Conservation (phyloP, 495 filamentous ascomycete species). For the Friedmanniomyces simplex region DNA sequence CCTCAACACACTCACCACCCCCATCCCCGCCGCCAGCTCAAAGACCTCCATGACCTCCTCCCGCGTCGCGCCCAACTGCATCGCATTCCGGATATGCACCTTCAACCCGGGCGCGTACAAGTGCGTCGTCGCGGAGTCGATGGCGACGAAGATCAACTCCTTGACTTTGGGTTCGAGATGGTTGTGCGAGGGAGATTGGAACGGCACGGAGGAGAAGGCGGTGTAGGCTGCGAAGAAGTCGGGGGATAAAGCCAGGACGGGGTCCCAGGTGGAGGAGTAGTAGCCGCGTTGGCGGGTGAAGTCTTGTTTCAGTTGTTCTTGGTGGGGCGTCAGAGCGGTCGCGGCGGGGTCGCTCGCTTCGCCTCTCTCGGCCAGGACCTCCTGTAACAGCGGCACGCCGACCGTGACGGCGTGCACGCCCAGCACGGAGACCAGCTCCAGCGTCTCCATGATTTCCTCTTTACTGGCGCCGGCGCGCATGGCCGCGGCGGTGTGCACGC, state of each 20-base stretch:
- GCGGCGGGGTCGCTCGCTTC: conserved; percentile 10
- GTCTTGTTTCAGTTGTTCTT: conserved; percentile 25
- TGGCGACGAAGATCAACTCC: conserved; percentile 38
- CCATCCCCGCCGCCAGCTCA: conserved; percentile 35
- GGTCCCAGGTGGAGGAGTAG: conserved; percentile 38
- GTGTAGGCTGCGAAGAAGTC: conserved; percentile 38
- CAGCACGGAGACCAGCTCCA: conserved; percentile 32
- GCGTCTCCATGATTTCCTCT: conserved; percentile 34
- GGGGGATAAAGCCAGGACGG: conserved; percentile 33
- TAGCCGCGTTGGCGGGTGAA: conserved; percentile 34
- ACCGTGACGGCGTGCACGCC: conserved; percentile 39
- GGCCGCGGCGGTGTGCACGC: conserved; percentile 26
- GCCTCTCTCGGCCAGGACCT: conserved; percentile 35
- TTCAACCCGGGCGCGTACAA: conserved; percentile 37
- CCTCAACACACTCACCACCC: conserved; percentile 32
- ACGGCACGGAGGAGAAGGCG: conserved; percentile 33
- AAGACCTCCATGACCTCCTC: conserved; percentile 39
- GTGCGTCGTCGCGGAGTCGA: conserved; percentile 37
- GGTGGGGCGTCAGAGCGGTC: conserved; percentile 16
- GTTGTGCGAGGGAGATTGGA: conserved; percentile 20
- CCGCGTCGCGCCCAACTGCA: conserved; percentile 34
- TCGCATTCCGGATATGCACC: conserved; percentile 38
- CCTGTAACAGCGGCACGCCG: conserved; percentile 35
- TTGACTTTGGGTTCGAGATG: conserved; percentile 35
- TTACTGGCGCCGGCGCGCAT: conserved; percentile 28